These are phyloP conservation scores for Pseudovirgaria hyperparasitica DNA, from an alignment of 2,329 filamentous ascomycete genomes.

Conservation along the genomic window DNA sequence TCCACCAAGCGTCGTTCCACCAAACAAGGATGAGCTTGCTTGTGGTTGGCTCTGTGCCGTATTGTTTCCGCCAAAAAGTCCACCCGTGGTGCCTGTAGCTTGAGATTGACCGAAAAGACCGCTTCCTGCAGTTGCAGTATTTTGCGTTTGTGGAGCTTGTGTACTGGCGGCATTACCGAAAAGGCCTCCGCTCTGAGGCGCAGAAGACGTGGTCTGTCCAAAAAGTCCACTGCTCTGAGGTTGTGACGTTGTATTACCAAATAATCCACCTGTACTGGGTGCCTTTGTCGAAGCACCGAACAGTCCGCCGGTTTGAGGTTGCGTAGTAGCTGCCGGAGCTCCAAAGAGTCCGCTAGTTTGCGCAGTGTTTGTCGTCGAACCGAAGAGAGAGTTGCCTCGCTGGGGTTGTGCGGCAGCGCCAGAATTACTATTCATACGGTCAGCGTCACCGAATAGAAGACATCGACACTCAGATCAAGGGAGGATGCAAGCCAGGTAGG, in stretches of 20 bases:
- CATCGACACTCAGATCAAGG: too few relatives aligned
- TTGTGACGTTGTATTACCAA: conserved; percentile 12
- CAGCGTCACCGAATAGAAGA: too few relatives aligned
- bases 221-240: conserved; percentile 14
- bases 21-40: conserved; percentile 18
- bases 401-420: conserved; percentile 1
- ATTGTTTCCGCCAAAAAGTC: conserved; percentile 22
- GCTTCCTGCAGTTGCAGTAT: conserved; percentile 5
- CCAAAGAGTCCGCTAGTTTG: conserved; percentile 19
- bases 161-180: conserved; percentile 15
- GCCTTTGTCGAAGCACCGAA: conserved; percentile 12
- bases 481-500: too few relatives aligned
- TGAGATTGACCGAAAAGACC: conserved; percentile 26
- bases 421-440: too few relatives aligned
- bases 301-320: conserved; percentile 9
- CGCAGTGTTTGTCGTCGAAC: conserved; percentile 4
- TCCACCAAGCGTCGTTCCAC: conserved; percentile 18
- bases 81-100: conserved; percentile 10
- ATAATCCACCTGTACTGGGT: conserved; percentile 14
- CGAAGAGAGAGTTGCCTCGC: neutral
- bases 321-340: conserved; percentile 7
- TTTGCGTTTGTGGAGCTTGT: conserved; percentile 12
- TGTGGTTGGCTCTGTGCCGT: conserved; percentile 13
- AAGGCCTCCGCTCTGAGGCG: conserved; percentile 14
- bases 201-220: conserved; percentile 12